Evolutionary conservation across 805 yeast genomes (phyloP), one percentile per base, ranked within the genome.

Genomic region (Lipomyces starkeyi): DNA sequence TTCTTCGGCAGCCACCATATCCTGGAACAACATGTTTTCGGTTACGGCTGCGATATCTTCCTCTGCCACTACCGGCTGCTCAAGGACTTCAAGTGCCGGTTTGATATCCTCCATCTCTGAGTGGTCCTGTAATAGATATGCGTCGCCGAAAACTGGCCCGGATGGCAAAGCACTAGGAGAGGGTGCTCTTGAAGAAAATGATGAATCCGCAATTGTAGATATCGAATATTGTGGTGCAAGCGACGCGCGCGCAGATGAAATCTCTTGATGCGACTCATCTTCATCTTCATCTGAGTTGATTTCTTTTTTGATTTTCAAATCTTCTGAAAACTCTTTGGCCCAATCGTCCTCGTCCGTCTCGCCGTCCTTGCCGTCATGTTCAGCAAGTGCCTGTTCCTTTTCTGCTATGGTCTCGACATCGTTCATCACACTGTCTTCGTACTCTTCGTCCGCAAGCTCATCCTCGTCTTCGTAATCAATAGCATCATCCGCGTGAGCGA

Each of bases 381-480:
- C 32, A 29, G 7, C 32, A 5, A 29, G 80, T 40, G 81, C 82
- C 8, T 81, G 83, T 3, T 62, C 75, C 37, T 49, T 74, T 3
- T 59, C 74, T 3, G 59, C 73, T 20, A 68, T 74, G 13, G 58
- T 73, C 25, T 68, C 74, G 29, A n/a, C 69, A 6, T 58, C 64
- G 14, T 58, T 64, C 25, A 76, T 80, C n/a, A 75, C 82, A 29
- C 71, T n/a, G 13, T 61, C 67, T 2, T 63, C 72, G 9, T 66
- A 83, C 65, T 91, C 97, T 58, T 93, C 97, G 29, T 93, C 98
- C 0, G 98, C 98, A 60, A 93, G 81, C 78, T 93, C 98, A 73
- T 93, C 98, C 74, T 91, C 96, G 76, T 91, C 97, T 75, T 91
- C 97, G 76, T 91, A 94, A 78, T 94, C 98, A 40, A 93, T 82